Conservation (phyloP, 805 yeast genomes). For the Barnettozyma botsteinii region DNA sequence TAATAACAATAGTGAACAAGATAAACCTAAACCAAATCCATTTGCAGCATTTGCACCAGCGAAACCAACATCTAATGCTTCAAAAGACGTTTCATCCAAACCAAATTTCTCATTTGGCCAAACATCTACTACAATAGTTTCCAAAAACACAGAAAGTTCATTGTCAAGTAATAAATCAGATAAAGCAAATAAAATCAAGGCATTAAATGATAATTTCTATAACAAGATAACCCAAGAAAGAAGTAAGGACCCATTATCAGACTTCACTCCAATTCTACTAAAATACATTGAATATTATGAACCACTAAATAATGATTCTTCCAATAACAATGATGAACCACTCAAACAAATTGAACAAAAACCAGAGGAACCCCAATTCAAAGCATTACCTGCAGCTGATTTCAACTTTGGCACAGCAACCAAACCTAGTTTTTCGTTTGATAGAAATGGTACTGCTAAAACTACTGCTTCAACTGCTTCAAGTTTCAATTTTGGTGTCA, state of each 20-base stretch:
- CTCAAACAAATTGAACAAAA: constrained; percentile 9
- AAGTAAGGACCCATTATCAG: constrained; percentile 42
- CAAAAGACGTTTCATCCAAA: constrained; percentile 1
- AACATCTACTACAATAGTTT: constrained; percentile 1
- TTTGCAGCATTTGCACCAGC: constrained; percentile 11
- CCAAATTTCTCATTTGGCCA: constrained; percentile 12
- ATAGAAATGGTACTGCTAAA: neutral
- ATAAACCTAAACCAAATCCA: constrained; percentile 6
- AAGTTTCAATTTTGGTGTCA: constrained; percentile 5
- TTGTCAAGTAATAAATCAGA: constrained; percentile 23
- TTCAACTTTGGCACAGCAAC: constrained; percentile 16
- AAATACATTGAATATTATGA: constrained; percentile 53
- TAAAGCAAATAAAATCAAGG: constrained; percentile 47
- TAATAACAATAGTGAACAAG: neutral
- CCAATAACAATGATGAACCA: constrained; percentile 11
- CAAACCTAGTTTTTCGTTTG: constrained; percentile 11
- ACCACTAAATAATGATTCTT: constrained; percentile 29
- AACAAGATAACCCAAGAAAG: constrained; percentile 40
- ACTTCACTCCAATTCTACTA: constrained; percentile 48
- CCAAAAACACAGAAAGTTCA: constrained; percentile 4
- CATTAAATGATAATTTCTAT: constrained; percentile 58
- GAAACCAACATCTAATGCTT: neutral
- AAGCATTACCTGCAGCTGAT: constrained; percentile 16
- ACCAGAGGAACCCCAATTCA: constrained; percentile 9
- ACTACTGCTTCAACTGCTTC: constrained; percentile 3